phyloP scores from a whole-genome alignment of 805 yeast genomes.

The Myxozyma sirexii region DNA sequence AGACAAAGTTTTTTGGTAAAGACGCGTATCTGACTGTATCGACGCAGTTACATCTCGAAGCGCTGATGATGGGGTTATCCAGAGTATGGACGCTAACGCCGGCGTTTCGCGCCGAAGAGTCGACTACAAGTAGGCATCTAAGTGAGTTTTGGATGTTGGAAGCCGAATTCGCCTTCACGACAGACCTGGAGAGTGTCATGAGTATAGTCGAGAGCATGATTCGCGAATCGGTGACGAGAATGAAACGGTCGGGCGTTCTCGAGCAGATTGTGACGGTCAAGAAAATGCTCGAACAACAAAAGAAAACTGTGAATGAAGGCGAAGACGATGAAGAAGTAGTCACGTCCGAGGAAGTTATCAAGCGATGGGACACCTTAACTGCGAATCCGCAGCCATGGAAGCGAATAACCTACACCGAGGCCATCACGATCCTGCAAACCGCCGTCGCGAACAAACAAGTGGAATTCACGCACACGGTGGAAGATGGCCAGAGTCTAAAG shows the following conservation, averaged over 20 bases:
- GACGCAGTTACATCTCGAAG: slow-evolving; percentile 88
- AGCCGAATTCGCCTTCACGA: slow-evolving; percentile 76
- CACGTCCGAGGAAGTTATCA: slow-evolving; percentile 39
- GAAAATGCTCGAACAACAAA: slow-evolving; percentile 10
- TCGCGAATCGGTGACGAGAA: slow-evolving; percentile 48
- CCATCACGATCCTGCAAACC: slow-evolving; percentile 56
- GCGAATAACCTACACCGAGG: slow-evolving; percentile 72
- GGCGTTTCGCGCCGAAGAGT: slow-evolving; percentile 89
- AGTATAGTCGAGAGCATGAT: slow-evolving; percentile 71
- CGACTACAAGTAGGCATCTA: slow-evolving; percentile 88
- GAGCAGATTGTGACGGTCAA: slow-evolving; percentile 13
- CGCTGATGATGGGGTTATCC: slow-evolving; percentile 67
- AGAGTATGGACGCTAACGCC: slow-evolving; percentile 90
- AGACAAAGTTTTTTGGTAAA: slow-evolving; percentile 60
- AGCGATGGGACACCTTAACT: slow-evolving; percentile 64
- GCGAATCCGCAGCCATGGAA: slow-evolving; percentile 56
- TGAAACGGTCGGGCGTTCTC: slow-evolving; percentile 10
- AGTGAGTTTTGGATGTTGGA: slow-evolving; percentile 98
- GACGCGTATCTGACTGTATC: slow-evolving; percentile 82
- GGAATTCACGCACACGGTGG: slow-evolving; percentile 50
- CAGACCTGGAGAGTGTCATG: slow-evolving; percentile 61
- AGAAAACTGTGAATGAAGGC: neutral
- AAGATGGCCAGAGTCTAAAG: slow-evolving; percentile 73
- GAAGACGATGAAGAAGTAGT: slow-evolving; percentile 21
- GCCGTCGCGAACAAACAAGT: slow-evolving; percentile 42